Base-by-base conservation (phyloP, 2,329 filamentous ascomycete genomes). In the Beauveria varroae region DNA sequence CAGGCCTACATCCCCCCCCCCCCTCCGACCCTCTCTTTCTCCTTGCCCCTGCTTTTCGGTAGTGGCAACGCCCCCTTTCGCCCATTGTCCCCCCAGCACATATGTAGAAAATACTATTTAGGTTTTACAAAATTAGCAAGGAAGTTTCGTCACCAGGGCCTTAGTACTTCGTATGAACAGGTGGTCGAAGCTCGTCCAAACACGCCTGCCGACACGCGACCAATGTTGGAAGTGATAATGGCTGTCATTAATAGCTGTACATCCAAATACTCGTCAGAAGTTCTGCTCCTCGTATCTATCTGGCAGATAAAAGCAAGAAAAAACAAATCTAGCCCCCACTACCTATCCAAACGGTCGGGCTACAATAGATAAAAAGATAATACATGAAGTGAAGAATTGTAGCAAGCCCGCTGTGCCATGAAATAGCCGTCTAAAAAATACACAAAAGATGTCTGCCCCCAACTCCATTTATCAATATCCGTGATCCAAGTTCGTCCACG, bases 381-480 rank as follows among this genome's bases (percentile, higher is more conserved):
- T 52, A 59, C 37, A 52, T 28, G 37, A 44, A 58, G 3, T 18
- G 18, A 28, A 59, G 3, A 40, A 40, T 9, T 22, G 5, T 7
- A 57, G 37, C 37, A 59, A 43, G 56, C 57, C 37, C 47, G 57
- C 57, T 59, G 37, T 52, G 47, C 47, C 47, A 44, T 18, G 12
- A 50, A 59, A 44, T 40, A 47, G 37, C 44, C 44, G 22, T 57
- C 12, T 43, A 58, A 50, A 44, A 50, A 57, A 43, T 28, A 10
- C 18, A 43, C 34, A 37, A 14, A 52, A 59, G n/a, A n/a, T 5
- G n/a, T 22, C 24, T 3, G 3, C 37, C 34, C 8, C 57, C 57
- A 59, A 59, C 47, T 59, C 57, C 57, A 16, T 18, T 40, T 41
- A 30, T 1, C 44, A 37, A 34, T 52, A 40, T 40, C 44, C 57